Evolutionary conservation across 148 eudicot genomes (phyloP).

Genomic region (Chenopodium quinoa): DNA sequence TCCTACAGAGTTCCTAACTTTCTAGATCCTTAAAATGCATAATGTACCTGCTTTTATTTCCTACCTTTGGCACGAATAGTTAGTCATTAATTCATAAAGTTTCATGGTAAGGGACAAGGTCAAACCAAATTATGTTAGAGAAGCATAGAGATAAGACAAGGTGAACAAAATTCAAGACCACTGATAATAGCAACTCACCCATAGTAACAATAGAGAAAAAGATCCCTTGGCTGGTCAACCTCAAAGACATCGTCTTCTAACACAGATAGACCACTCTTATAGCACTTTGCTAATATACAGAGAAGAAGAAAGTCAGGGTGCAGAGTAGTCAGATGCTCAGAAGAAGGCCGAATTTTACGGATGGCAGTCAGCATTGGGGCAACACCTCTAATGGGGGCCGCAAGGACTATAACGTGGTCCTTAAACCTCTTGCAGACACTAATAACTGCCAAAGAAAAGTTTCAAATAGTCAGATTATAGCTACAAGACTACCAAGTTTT

Average conservation of each 20-base stretch:
- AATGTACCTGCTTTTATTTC: background rate
- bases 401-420: conserved; percentile 64
- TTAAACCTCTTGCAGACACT: conserved; percentile 78
- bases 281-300: conserved; percentile 77
- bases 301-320: conserved; percentile 90
- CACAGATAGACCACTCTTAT: conserved; percentile 59
- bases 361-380: conserved; percentile 73
- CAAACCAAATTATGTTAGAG: background rate
- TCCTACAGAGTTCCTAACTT: background rate
- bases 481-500: background rate
- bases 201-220: conserved; percentile 84
- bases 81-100: background rate
- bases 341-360: conserved; percentile 61
- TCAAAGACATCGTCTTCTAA: conserved; percentile 83
- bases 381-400: conserved; percentile 77
- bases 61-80: background rate
- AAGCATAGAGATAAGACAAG: background rate
- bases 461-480: conserved; percentile 4
- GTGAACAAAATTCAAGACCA: background rate
- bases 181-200: conserved; percentile 52
- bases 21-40: background rate
- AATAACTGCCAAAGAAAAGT: conserved; percentile 48
- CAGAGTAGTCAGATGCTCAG: conserved; percentile 76
- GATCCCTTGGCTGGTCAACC: conserved; percentile 81
- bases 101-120: background rate